These are phyloP conservation scores for Dactylellina leptospora DNA, from an alignment of 2,329 filamentous ascomycete genomes.

Conservation along the genomic window DNA sequence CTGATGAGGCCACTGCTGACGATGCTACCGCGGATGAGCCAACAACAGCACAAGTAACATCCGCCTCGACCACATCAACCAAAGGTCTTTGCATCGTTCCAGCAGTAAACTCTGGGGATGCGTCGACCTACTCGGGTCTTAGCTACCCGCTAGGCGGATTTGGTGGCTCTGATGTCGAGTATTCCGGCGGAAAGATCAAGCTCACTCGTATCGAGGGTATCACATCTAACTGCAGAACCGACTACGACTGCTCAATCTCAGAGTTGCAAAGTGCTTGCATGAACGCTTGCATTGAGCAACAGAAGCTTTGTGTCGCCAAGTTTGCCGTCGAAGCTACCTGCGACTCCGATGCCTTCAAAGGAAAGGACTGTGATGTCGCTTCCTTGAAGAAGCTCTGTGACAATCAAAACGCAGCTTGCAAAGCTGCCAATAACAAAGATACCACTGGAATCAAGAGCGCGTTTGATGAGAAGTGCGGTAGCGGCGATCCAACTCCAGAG, in stretches of 20 bases:
- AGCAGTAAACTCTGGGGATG: neutral
- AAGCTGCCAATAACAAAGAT: conserved; percentile 8
- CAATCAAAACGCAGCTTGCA: conserved; percentile 11
- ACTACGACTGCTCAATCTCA: conserved; percentile 12
- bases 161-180: conserved; percentile 1
- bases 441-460: neutral
- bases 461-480: conserved; percentile 6
- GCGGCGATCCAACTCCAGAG: neutral
- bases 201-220: conserved; percentile 7
- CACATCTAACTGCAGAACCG: conserved; percentile 2
- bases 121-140: neutral
- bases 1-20: neutral
- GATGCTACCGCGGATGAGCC: neutral
- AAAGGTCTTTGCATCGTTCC: conserved; percentile 9
- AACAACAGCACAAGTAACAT: neutral
- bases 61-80: no score
- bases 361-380: neutral
- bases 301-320: neutral
- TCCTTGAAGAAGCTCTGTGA: conserved; percentile 8
- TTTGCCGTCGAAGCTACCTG: conserved; percentile 4
- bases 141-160: conserved; percentile 13
- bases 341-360: neutral
- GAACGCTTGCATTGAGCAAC: conserved; percentile 40
- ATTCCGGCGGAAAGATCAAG: conserved; percentile 1
- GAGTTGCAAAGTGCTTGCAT: conserved; percentile 30